These are phyloP conservation scores for Russula olivacea DNA, from an alignment of 768 basidiomycete species.

Conservation along the genomic window DNA sequence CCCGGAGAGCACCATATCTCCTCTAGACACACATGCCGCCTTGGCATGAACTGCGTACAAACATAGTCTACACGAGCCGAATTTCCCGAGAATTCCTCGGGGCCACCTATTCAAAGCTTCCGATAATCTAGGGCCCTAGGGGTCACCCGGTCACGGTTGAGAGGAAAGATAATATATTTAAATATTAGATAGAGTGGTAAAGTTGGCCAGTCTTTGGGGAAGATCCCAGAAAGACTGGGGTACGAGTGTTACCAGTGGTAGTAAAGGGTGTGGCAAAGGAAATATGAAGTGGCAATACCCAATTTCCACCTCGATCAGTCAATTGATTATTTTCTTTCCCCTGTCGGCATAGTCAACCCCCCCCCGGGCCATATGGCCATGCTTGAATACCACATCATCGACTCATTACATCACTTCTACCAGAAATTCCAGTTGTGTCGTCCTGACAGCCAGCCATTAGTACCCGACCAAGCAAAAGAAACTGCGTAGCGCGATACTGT, in stretches of 20 bases:
- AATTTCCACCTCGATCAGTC: no score
- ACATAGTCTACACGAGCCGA: no score
- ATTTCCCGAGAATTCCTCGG: neutral
- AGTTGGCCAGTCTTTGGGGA: no score
- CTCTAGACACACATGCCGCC: neutral
- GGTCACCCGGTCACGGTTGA: no score
- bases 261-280: neutral
- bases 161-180: neutral
- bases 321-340: no score
- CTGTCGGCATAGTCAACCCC: no score
- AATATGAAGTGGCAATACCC: neutral
- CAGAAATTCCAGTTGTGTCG: neutral
- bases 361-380: no score
- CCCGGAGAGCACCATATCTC: neutral
- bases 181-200: neutral
- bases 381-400: no score
- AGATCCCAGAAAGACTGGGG: no score
- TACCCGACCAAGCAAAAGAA: neutral
- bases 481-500: neutral
- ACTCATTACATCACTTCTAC: neutral
- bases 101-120: neutral
- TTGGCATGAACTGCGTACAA: neutral
- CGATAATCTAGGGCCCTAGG: neutral
- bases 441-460: no score
- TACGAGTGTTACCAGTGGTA: no score